Evolutionary conservation across 495 filamentous ascomycete species (phyloP), one percentile per base, ranked within the genome.

Genomic region (Alectoria sarmentosa): DNA sequence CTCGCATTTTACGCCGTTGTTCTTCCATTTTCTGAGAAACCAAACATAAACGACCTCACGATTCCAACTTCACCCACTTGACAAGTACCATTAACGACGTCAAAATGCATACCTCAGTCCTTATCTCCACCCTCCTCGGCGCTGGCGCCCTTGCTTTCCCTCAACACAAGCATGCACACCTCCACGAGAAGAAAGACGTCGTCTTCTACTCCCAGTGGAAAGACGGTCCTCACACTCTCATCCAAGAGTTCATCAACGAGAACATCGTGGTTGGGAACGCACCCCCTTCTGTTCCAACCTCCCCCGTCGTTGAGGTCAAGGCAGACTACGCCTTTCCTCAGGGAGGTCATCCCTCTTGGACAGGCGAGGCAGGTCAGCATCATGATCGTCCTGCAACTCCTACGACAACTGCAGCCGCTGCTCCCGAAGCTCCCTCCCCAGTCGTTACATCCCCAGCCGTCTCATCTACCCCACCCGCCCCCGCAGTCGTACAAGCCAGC

Each of bases 121-220:
- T 55, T 30, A 55, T 55, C 2, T 55, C 52, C 8, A 55, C 52
- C 17, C 14, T 55, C 52, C 52, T 55, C 26, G 52, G 52, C 52
- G 52, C 52, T 21, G 52, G 52, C 52, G 52, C 30, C 52, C 7
- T 55, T 1, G 52, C 52, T 19, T 55, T 55, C 52, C 52, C 52
- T 21, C 52, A 55, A 55, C 28, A 19, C 30, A 55, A 55, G 52
- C 52, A 55, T 21, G 52, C 52, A 34, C 52, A 55, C 10, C 52
- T 55, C 26, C 52, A 55, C 30, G 52, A 55, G 30, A 55, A 55
- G 52, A 55, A 55, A 30, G 52, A 55, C 52, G 52, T n/a, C 30
- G 52, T 55, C 14, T 55, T 55, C 30, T 55, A 55, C 17, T 55
- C 52, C 30, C 52, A 55, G 17, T 55, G 52, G 52, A 28, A 55